Base-by-base conservation (phyloP, 1,284 basidiomycete species). In the Austroboletus novae-zelandiae region DNA sequence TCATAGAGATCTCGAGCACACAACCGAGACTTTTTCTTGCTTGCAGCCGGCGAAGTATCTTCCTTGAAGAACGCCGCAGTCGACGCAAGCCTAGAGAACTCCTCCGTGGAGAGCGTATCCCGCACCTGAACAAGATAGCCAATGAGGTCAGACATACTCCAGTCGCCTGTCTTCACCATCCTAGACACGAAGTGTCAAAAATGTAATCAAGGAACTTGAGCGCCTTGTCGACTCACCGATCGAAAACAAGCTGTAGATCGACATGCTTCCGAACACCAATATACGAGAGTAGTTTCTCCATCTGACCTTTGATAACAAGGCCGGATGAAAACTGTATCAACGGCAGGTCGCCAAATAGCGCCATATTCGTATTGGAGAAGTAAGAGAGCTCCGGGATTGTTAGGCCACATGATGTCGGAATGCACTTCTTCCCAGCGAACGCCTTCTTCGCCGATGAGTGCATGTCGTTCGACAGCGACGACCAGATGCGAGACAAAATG, bases 241-340 rank as follows among this genome's bases (percentile, higher is more conserved):
- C 80, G 62, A 94, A 95, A n/a, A 94, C 77, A 5, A 94, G 74
- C 64, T 95, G 91, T 2, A 96, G 75, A 51, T 96, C 91, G 11
- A 98, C 94, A 59, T 98, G 95, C 61, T 87, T 90, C 20, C 94
- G 81, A 10, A 98, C 92, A 9, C 93, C 94, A 0, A 98, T 73
- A 0, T 79, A 80, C 25, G 83, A 75, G 5, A 99, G 71, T 23
- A 98, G 69, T 59, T 83, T 88, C 61, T 96, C 93, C 56, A 94
- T 65, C 14, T 77, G 73, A 2, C 89, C 89, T 63, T 89, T 94
- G 55, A 96, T 76, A 0, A 68, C 56, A 0, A 71, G 61, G 1
- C 80, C 83, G 11, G 86, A 89, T 0, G 92, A 83, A 43, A 98
- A 73, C 1, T 77, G 80, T 3, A 96, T 84, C 27, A 95, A 81